These are phyloP conservation scores for Boletus rubropictus DNA, from an alignment of 768 basidiomycete species.

Conservation along the genomic window DNA sequence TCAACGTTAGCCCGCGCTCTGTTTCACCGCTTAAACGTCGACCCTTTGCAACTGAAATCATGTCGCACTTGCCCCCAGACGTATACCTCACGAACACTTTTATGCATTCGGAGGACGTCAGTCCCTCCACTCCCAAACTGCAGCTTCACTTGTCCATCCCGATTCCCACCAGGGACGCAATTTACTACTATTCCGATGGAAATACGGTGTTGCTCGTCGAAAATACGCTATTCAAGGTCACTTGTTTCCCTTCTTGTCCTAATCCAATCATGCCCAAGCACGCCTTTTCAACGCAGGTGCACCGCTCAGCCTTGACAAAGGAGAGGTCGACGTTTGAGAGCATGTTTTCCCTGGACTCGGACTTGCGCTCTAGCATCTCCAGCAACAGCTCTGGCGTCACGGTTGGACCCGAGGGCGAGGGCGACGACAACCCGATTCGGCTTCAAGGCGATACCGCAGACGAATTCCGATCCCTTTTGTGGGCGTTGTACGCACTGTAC, in stretches of 20 bases:
- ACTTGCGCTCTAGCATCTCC: constrained; percentile 25
- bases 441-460: constrained; percentile 44
- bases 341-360: constrained; percentile 41
- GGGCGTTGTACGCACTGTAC: constrained; percentile 49
- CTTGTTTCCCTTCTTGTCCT: constrained; percentile 2
- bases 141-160: constrained; percentile 30
- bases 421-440: constrained; percentile 46
- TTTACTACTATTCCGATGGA: constrained; percentile 38
- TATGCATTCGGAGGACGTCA: constrained; percentile 30
- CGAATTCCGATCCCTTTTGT: constrained; percentile 49
- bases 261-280: constrained; percentile 22
- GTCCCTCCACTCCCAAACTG: constrained; percentile 31
- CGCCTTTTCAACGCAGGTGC: constrained; percentile 26
- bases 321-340: constrained; percentile 43
- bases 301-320: constrained; percentile 38
- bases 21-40: constrained; percentile 12
- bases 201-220: constrained; percentile 40
- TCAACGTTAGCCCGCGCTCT: constrained; percentile 2
- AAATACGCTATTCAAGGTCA: constrained; percentile 47
- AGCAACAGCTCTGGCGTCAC: constrained; percentile 23
- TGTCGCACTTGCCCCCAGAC: constrained; percentile 29
- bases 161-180: constrained; percentile 33
- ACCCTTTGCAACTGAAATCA: constrained; percentile 10
- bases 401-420: constrained; percentile 39
- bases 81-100: constrained; percentile 29